These are phyloP conservation scores for Teunomyces panamensis DNA, from an alignment of 805 yeast species.

Conservation along the genomic window DNA sequence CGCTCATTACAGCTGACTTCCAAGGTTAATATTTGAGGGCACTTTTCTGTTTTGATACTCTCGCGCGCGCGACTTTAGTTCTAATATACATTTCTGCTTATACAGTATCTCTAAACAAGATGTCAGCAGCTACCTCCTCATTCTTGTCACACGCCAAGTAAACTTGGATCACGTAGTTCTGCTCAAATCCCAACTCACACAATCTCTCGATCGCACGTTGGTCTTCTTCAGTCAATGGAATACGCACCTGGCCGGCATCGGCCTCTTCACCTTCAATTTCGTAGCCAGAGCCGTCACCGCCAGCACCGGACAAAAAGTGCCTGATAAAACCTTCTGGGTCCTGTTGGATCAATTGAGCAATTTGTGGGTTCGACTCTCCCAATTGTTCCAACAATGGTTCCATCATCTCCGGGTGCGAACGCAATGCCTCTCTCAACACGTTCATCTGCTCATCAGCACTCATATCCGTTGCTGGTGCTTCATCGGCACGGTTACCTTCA, in stretches of 20 bases:
- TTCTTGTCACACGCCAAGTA: constrained; percentile 97
- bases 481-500: constrained; percentile 11
- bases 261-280: constrained; percentile 35
- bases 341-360: constrained; percentile 72
- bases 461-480: constrained; percentile 22
- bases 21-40: no score
- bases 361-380: constrained; percentile 77
- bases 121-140: constrained; percentile 94
- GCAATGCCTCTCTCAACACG: constrained; percentile 70
- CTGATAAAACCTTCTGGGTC: constrained; percentile 90
- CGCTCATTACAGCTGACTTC: neutral
- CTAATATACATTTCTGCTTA: constrained; percentile 12
- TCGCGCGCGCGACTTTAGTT: no score
- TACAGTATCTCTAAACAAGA: constrained; percentile 56
- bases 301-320: constrained; percentile 58
- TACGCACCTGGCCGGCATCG: constrained; percentile 38
- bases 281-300: constrained; percentile 47
- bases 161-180: constrained; percentile 84
- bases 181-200: constrained; percentile 90
- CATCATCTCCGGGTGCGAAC: constrained; percentile 83
- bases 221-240: constrained; percentile 75
- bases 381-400: constrained; percentile 81
- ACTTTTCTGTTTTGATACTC: neutral
- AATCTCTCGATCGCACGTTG: constrained; percentile 85
- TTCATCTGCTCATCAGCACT: constrained; percentile 48